Conservation (phyloP, 768 basidiomycete species). For the Pleurotus ostreatus region DNA sequence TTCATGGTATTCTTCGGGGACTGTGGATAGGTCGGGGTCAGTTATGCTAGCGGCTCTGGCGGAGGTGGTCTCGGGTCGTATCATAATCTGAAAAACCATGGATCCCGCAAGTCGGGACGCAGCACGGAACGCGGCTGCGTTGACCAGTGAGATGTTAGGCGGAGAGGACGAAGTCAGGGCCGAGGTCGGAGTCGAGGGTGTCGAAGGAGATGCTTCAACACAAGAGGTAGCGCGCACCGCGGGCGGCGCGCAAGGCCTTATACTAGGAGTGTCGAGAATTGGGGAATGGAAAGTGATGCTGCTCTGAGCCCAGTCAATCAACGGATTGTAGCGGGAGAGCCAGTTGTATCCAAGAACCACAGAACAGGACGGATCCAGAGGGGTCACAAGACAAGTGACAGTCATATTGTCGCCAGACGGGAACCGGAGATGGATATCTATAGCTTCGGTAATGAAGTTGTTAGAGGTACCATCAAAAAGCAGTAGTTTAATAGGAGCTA, state of each 20-base stretch:
- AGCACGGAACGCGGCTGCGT: not conserved
- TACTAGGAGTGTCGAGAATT: conserved; percentile 15
- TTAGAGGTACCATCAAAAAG: too few species aligned
- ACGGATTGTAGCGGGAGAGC: conserved; percentile 30
- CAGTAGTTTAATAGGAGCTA: too few species aligned
- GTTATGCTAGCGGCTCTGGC: not conserved
- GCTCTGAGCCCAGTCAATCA: conserved; percentile 26
- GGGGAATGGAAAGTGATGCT: conserved; percentile 22
- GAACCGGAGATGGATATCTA: conserved; percentile 8
- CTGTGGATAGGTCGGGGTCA: conserved; percentile 4
- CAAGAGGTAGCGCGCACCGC: conserved; percentile 3
- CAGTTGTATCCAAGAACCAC: conserved; percentile 33
- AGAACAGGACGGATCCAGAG: conserved; percentile 21
- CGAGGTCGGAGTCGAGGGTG: not conserved
- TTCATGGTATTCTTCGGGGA: conserved; percentile 24
- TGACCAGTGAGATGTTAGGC: not conserved
- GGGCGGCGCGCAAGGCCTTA: too few species aligned
- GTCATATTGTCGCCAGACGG: conserved; percentile 24
- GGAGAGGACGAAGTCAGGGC: conserved; percentile 13
- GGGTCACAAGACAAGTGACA: conserved; percentile 22
- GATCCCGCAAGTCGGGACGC: not conserved
- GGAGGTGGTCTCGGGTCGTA: too few species aligned
- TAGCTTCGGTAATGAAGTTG: too few species aligned
- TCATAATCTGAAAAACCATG: not conserved
- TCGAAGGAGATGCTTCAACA: conserved; percentile 8